Conservation (phyloP, 192 early-diverging fungal genomes). For the Funneliformis geosporum region DNA sequence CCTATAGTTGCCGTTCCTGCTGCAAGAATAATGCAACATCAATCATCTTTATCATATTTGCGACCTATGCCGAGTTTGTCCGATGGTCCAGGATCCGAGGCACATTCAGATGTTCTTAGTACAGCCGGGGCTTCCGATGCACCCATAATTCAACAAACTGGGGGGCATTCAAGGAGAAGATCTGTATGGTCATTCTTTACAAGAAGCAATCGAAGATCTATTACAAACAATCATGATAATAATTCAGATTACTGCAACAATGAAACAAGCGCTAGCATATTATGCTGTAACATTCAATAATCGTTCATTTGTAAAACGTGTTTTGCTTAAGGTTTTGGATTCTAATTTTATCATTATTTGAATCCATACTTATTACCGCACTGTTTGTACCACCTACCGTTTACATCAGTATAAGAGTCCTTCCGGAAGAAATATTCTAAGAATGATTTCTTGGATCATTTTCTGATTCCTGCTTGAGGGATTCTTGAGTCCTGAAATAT, state of each 20-base stretch:
- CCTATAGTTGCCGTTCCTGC: conserved; percentile 19
- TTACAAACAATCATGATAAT: background rate
- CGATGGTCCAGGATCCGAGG: background rate
- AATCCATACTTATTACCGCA: background rate
- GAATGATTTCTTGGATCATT: background rate
- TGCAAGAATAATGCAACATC: background rate
- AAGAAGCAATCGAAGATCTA: no score
- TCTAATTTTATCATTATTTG: background rate
- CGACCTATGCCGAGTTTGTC: background rate
- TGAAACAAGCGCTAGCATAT: background rate
- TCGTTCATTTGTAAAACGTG: background rate
- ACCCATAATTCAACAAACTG: background rate
- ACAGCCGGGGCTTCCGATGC: conserved; percentile 2
- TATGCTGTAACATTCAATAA: background rate
- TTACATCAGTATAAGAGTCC: background rate
- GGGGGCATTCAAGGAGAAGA: background rate
- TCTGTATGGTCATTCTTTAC: background rate
- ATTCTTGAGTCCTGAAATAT: no score
- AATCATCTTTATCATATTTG: no score
- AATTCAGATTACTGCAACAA: background rate
- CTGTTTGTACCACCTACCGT: background rate
- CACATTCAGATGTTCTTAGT: conserved; percentile 1
- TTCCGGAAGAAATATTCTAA: background rate
- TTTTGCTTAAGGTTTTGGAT: background rate
- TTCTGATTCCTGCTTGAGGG: background rate